Evolutionary conservation across 163 green algal species (phyloP), one percentile per base, ranked within the genome.

Genomic region (Prototheca cutis): DNA sequence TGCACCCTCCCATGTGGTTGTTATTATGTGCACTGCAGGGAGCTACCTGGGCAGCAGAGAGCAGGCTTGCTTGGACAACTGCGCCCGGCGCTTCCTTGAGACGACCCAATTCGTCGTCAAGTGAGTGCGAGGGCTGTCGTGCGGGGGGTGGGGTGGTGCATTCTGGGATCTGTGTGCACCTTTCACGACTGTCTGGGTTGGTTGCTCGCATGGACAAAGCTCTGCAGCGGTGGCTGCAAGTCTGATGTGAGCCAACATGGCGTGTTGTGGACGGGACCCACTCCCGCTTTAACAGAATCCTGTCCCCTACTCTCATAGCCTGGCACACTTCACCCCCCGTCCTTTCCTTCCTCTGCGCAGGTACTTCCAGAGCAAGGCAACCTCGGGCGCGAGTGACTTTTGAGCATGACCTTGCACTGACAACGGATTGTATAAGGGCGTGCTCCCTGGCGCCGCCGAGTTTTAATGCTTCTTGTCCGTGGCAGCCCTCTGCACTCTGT

Each of bases 31-130:
- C n/a, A n/a, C n/a, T n/a, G n/a, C 67, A 73, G 68, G 68, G 30
- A 72, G 58, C 55, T 65, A 52, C 61, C 47, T 80, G 39, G 64
- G 60, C 21, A 68, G 47, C 17, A 56, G 75, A n/a, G 75, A 83
- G 42, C 53, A 70, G 42, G 53, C 62, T 21, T 83, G 75, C 53
- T 56, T 83, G 40, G 67, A 70, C 42, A 78, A 83, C 52, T 83
- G 75, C 47, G 68, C 75, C 1, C 68, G 65, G 32, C 61, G 75
- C 6, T 83, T 81, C 59, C 52, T 83, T 13, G 70, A 77, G 6
- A 70, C 64, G 3, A 73, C 70, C 18, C 64, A 77, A 48, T 77
- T 72, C 57, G 70, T 77, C 23, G 69, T 72, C 33, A 61, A 70
- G 29, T 51, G 25, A 54, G 59, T n/a, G 3, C 36, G 24, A n/a